Evolutionary conservation across 2,329 filamentous ascomycete genomes (phyloP).

Genomic region (Cladophialophora psammophila): DNA sequence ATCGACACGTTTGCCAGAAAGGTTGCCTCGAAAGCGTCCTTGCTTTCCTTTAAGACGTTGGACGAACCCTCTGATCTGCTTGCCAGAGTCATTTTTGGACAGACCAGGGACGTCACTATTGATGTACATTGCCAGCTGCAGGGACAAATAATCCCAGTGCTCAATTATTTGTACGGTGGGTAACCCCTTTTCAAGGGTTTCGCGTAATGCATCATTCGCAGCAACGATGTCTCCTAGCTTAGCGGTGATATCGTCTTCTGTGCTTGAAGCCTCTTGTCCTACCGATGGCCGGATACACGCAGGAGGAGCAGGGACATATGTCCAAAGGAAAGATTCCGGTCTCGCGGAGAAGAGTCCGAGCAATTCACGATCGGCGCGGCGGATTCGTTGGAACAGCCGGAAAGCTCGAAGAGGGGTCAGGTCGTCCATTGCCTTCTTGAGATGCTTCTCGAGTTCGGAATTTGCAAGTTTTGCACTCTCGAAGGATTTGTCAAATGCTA

Average conservation of each 20-base stretch:
- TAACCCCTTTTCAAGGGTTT: slow-evolving; percentile 81
- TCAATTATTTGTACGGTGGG: slow-evolving; percentile 92
- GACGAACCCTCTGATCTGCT: slow-evolving; percentile 90
- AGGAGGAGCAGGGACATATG: slow-evolving; percentile 90
- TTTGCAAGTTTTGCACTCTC: slow-evolving; percentile 77
- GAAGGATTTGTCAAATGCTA: slow-evolving; percentile 86
- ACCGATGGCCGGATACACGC: slow-evolving; percentile 95
- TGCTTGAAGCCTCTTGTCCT: slow-evolving; percentile 89
- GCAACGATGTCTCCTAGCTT: slow-evolving; percentile 97
- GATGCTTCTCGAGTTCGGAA: slow-evolving; percentile 84
- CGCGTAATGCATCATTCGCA: slow-evolving; percentile 85
- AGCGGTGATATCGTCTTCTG: slow-evolving; percentile 94
- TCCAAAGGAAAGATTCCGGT: slow-evolving; percentile 98
- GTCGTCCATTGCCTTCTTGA: slow-evolving; percentile 92
- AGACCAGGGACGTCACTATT: slow-evolving; percentile 95
- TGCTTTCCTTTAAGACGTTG: slow-evolving; percentile 97
- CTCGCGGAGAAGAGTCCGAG: slow-evolving; percentile 88
- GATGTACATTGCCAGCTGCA: slow-evolving; percentile 96
- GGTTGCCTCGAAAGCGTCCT: slow-evolving; percentile 92
- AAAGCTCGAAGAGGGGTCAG: slow-evolving; percentile 87
- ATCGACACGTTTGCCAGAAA: slow-evolving; percentile 97
- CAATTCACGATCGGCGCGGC: slow-evolving; percentile 84
- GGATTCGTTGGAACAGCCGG: slow-evolving; percentile 90
- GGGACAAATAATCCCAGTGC: slow-evolving; percentile 95
- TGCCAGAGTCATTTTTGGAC: slow-evolving; percentile 85